Percentiles rank a stretch among this genome's conserved stretches.
These are phyloP conservation scores for Phaeotremella skinneri DNA, from an alignment of 768 basidiomycete species.

Conservation along the genomic window DNA sequence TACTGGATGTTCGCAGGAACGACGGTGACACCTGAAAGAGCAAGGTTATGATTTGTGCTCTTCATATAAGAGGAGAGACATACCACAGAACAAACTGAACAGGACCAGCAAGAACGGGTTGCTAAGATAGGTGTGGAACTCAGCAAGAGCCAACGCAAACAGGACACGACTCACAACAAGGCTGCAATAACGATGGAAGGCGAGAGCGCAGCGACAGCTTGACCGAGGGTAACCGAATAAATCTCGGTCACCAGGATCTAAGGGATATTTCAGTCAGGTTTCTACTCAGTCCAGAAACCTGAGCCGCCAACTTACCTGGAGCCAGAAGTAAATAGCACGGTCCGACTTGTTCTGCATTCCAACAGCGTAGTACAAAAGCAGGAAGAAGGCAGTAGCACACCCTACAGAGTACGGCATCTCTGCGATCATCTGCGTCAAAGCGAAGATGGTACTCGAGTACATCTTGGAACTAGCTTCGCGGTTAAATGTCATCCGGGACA, in stretches of 20 bases:
- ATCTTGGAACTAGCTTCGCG: slow-evolving; percentile 76
- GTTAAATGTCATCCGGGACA: slow-evolving; percentile 59
- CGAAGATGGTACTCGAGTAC: slow-evolving; percentile 81
- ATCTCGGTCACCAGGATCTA: slow-evolving; percentile 66
- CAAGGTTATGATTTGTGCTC: background rate
- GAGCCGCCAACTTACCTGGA: slow-evolving; percentile 19
- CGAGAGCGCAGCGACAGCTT: slow-evolving; percentile 68
- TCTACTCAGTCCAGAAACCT: background rate
- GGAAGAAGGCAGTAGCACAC: slow-evolving; percentile 70
- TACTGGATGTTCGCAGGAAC: slow-evolving; percentile 56
- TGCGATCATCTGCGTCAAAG: slow-evolving; percentile 73
- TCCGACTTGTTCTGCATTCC: slow-evolving; percentile 45
- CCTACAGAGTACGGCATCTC: slow-evolving; percentile 69
- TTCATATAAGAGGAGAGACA: slow-evolving; percentile 64
- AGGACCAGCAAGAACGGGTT: slow-evolving; percentile 69
- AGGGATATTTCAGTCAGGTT: background rate
- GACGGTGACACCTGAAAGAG: slow-evolving; percentile 23
- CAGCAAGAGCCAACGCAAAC: background rate
- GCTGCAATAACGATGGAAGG: slow-evolving; percentile 77
- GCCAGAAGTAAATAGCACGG: slow-evolving; percentile 49
- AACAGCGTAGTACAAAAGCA: slow-evolving; percentile 51
- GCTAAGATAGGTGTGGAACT: slow-evolving; percentile 13
- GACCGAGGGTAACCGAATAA: slow-evolving; percentile 66
- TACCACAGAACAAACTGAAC: slow-evolving; percentile 74
- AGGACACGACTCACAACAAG: slow-evolving; percentile 55